These are phyloP conservation scores for Cadophora luteo-olivacea DNA, from an alignment of 2,329 filamentous ascomycete species.

Conservation along the genomic window DNA sequence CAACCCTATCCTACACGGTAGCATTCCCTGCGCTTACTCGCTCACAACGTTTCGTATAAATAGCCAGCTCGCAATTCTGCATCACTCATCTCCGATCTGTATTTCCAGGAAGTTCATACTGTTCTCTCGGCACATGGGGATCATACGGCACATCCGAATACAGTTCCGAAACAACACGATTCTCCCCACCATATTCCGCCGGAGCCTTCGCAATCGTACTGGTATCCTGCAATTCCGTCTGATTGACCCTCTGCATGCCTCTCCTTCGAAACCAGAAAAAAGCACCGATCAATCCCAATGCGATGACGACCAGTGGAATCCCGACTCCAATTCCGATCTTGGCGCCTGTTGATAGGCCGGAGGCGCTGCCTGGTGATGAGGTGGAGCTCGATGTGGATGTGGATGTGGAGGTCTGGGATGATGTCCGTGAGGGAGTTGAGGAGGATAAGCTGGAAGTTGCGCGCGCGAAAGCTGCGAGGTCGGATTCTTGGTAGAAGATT, in stretches of 20 bases:
- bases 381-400: no score
- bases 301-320: conserved; percentile 23
- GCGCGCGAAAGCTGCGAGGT: no score
- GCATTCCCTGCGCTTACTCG: no score
- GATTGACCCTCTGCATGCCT: not conserved
- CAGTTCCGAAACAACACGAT: not conserved
- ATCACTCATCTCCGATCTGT: not conserved
- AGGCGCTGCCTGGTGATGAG: no score
- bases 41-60: no score
- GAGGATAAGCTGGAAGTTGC: no score
- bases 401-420: no score
- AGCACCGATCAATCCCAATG: conserved; percentile 3
- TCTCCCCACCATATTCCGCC: not conserved
- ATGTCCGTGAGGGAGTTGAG: no score
- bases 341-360: not conserved
- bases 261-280: conserved; percentile 22
- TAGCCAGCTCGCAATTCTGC: no score
- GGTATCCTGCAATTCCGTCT: not conserved
- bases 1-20: no score
- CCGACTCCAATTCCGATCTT: conserved; percentile 23
- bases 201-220: not conserved
- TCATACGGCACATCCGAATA: not conserved
- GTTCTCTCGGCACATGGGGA: not conserved
- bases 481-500: no score
- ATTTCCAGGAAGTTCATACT: not conserved